Conservation (phyloP, 2,329 filamentous ascomycete genomes). For the Ophiocordyceps camponoti-leonardi region DNA sequence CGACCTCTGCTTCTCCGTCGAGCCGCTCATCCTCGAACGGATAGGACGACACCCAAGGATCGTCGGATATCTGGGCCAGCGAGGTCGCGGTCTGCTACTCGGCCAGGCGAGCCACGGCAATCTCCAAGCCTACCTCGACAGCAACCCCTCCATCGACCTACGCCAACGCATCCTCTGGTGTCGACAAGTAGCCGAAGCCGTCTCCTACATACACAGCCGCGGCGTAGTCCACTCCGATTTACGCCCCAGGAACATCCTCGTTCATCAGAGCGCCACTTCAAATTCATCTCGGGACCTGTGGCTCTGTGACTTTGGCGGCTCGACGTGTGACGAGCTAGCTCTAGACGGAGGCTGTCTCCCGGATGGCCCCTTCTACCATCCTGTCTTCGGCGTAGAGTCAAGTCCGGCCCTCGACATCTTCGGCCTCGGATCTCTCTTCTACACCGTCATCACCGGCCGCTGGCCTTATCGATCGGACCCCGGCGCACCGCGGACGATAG, state of each 20-base stretch:
- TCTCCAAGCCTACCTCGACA: conserved; percentile 5
- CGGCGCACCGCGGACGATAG: background rate
- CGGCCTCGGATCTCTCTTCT: conserved; percentile 1
- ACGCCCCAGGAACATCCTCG: conserved; percentile 13
- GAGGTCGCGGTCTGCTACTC: background rate
- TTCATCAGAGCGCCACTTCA: conserved; percentile 9
- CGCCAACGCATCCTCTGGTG: conserved; percentile 8
- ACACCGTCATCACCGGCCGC: background rate
- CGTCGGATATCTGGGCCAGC: background rate
- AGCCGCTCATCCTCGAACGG: conserved; percentile 1
- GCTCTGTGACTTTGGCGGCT: conserved; percentile 16
- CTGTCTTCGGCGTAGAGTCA: background rate
- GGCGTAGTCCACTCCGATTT: conserved; percentile 17
- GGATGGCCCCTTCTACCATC: conserved; percentile 7
- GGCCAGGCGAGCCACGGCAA: conserved; percentile 3
- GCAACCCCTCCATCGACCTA: conserved; percentile 1
- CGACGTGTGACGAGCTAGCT: conserved; percentile 9
- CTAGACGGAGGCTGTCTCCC: conserved; percentile 11
- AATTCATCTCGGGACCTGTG: conserved; percentile 10
- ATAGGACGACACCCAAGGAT: conserved; percentile 1
- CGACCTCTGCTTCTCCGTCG: conserved; percentile 1
- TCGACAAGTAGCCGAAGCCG: conserved; percentile 11
- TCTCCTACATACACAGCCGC: conserved; percentile 11
- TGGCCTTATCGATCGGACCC: background rate
- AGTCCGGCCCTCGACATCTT: conserved; percentile 1